phyloP scores from a whole-genome alignment of 305 asterid species.

The Rubia balearica region DNA sequence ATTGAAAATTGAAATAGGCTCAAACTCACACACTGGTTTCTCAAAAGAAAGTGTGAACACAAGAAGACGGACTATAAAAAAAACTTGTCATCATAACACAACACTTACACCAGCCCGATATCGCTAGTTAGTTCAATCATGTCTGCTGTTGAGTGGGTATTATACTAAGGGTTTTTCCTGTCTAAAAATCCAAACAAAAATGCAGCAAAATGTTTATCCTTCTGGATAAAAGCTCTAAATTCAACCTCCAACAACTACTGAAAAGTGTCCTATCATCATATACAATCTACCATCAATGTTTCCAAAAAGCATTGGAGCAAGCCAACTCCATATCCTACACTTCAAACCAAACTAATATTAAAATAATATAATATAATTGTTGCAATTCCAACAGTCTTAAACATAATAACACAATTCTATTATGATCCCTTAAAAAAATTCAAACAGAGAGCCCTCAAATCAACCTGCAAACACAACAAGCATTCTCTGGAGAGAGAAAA shows the following conservation, averaged over 20 bases:
- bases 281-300: conserved; percentile 34
- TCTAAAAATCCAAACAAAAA: too few species aligned
- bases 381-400: neutral
- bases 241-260: too few species aligned
- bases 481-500: conserved; percentile 12
- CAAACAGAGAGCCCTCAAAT: conserved; percentile 17
- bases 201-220: too few species aligned
- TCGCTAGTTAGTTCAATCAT: conserved; percentile 91
- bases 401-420: neutral
- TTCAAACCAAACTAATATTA: too few species aligned
- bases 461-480: conserved; percentile 23
- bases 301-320: conserved; percentile 39
- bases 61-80: neutral
- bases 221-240: conserved; percentile 27
- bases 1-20: neutral
- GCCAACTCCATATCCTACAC: conserved; percentile 79
- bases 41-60: neutral
- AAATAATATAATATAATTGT: conserved; percentile 29
- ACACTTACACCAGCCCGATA: conserved; percentile 77
- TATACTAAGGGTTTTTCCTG: too few species aligned
- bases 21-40: neutral
- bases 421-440: conserved; percentile 7
- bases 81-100: conserved; percentile 17
- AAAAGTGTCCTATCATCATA: too few species aligned
- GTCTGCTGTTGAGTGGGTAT: conserved; percentile 74